phyloP scores from a whole-genome alignment of 1,284 basidiomycete species.

The Leccinum ponderosum region DNA sequence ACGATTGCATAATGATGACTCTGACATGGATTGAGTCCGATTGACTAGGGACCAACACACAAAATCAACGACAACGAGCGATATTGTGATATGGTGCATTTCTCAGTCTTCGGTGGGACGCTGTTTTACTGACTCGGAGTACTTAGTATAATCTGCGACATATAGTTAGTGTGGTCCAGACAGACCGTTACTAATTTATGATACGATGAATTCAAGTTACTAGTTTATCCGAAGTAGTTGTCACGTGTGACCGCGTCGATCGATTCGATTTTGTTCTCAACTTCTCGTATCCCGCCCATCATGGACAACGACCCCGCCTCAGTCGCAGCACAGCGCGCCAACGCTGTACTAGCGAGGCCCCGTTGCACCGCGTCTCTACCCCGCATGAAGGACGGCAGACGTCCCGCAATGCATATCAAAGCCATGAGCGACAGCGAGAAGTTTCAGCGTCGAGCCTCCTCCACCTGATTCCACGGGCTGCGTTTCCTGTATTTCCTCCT shows the following conservation, averaged over 20 bases:
- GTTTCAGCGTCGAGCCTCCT: no score
- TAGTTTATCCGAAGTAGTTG: no score
- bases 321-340: constrained; percentile 72
- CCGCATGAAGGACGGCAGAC: constrained; percentile 75
- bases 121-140: constrained; percentile 33
- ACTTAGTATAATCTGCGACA: constrained; percentile 33
- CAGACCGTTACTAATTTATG: no score
- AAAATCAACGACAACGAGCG: constrained; percentile 12
- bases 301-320: constrained; percentile 41
- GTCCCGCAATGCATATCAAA: no score
- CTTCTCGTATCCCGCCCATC: no score
- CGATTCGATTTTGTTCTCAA: background rate
- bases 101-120: constrained; percentile 23
- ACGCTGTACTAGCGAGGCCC: constrained; percentile 78
- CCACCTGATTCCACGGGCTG: background rate
- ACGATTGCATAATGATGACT: constrained; percentile 43
- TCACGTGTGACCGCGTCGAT: no score
- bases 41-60: no score
- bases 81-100: constrained; percentile 32
- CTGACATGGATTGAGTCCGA: constrained; percentile 36
- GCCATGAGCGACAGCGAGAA: no score
- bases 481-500: background rate
- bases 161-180: constrained; percentile 19
- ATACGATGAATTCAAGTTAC: no score
- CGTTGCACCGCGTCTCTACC: constrained; percentile 88